These are phyloP conservation scores for Pleurotus ostreatus DNA, from an alignment of 768 basidiomycete species.

Conservation along the genomic window DNA sequence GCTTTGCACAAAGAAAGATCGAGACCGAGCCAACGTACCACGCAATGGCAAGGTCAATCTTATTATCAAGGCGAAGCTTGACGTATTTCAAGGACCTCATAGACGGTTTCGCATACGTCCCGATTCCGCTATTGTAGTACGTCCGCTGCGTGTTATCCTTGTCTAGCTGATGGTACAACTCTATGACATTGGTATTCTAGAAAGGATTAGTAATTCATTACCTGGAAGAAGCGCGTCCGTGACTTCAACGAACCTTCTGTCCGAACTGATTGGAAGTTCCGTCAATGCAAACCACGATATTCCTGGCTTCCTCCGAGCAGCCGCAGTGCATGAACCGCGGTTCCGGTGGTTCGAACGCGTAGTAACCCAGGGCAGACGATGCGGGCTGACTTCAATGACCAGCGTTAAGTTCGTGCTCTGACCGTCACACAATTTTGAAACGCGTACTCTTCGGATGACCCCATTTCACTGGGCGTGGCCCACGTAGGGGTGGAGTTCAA, in stretches of 20 bases:
- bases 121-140: slow-evolving; percentile 39
- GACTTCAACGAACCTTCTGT: slow-evolving; percentile 17
- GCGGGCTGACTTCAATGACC: no score
- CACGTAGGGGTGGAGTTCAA: no score
- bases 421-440: no score
- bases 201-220: no score
- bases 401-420: no score
- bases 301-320: slow-evolving; percentile 6
- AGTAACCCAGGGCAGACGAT: no score
- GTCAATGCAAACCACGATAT: slow-evolving; percentile 33
- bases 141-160: slow-evolving; percentile 30
- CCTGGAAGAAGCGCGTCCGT: not conserved
- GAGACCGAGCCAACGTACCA: slow-evolving; percentile 17
- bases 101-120: slow-evolving; percentile 24
- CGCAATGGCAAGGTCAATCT: slow-evolving; percentile 30
- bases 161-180: slow-evolving; percentile 31
- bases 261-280: slow-evolving; percentile 38
- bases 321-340: not conserved
- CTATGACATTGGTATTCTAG: slow-evolving; percentile 39
- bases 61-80: slow-evolving; percentile 15
- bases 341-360: no score
- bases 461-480: no score
- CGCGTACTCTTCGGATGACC: no score
- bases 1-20: no score
- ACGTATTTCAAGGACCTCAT: slow-evolving; percentile 13